Evolutionary conservation across 768 basidiomycete species (phyloP), one percentile per base, ranked within the genome.

Genomic region (Suillus occidentalis): DNA sequence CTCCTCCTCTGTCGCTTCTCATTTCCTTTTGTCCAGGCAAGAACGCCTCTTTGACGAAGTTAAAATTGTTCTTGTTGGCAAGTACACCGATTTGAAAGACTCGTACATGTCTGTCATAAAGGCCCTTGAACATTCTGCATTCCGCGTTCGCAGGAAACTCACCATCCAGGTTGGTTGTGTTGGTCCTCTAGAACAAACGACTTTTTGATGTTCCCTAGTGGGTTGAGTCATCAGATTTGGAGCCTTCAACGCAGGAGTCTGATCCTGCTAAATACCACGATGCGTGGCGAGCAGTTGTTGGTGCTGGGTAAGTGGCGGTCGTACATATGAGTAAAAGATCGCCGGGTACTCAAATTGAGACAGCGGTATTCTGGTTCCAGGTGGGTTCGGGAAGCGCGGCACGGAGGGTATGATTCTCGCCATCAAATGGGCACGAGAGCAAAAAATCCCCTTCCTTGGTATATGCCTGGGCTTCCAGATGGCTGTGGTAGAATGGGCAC

Each of bases 81-180:
- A 99, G 79, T 99, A 99, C 81, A 98, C 95, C 14, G 89, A 94
- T 68, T 82, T 99, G 56, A 93, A 95, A 78, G 97, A 99, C 77
- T 97, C 96, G 34, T 99, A 99, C 76, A 99, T 98, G 94, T 95
- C 92, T 36, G 97, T 99, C 63, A 89, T 89, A 72, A 99, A 99
- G 82, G 88, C 97, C 25, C 83, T 99, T 42, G 97, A 99, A 77
- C 97, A 99, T 77, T 95, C 96, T 6, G 94, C 96, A 1, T 94
- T 99, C 81, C 87, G 94, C 50, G 92, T 97, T 62, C 91, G 88
- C 63, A 82, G 93, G 63, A 95, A 92, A 73, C 85, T 99, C 45
- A 82, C 80, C 60, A 82, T 99, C 47, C 86, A 94, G 70, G 96
- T 92, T 68, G 53, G 87, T 80, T 20, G 28, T 50, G 34, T 34